phyloP scores from a whole-genome alignment of 257 asterid species.

The Cruciata laevipes region DNA sequence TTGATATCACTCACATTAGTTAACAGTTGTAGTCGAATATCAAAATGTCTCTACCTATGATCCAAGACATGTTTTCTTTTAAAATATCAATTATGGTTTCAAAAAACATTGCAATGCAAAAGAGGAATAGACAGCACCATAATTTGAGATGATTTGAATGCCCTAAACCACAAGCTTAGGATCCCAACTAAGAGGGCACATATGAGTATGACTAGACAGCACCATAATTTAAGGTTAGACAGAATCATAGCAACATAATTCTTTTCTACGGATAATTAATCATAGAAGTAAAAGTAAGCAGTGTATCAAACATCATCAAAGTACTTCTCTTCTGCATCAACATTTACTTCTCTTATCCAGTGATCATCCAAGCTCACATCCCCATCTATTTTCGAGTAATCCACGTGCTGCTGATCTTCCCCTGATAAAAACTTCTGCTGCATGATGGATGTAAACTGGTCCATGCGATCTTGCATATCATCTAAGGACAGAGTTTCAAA shows the following conservation, averaged over 20 bases:
- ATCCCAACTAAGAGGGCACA: not conserved
- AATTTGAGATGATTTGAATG: not conserved
- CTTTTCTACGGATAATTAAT: not conserved
- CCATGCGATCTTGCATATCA: constrained; percentile 75
- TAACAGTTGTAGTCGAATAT: too few species aligned
- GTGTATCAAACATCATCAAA: constrained; percentile 59
- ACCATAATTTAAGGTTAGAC: not conserved
- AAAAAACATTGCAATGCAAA: too few species aligned
- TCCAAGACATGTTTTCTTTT: too few species aligned
- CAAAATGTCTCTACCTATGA: too few species aligned
- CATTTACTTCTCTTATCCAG: constrained; percentile 78
- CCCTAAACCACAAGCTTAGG: constrained; percentile 1
- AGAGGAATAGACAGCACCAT: not conserved
- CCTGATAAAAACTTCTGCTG: constrained; percentile 87
- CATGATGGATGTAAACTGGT: constrained; percentile 64
- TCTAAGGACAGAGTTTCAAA: constrained; percentile 37
- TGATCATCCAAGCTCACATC: constrained; percentile 85
- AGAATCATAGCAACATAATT: not conserved
- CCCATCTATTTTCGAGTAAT: constrained; percentile 73
- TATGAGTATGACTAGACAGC: not conserved
- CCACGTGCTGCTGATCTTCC: constrained; percentile 69
- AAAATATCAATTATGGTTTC: too few species aligned
- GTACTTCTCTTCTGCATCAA: constrained; percentile 93
- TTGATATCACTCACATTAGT: too few species aligned
- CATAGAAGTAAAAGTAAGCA: not conserved